Percentiles rank a stretch among this genome's conserved stretches.
Conservation (phyloP, 805 yeast genomes). For the Lachancea quebecensis region DNA sequence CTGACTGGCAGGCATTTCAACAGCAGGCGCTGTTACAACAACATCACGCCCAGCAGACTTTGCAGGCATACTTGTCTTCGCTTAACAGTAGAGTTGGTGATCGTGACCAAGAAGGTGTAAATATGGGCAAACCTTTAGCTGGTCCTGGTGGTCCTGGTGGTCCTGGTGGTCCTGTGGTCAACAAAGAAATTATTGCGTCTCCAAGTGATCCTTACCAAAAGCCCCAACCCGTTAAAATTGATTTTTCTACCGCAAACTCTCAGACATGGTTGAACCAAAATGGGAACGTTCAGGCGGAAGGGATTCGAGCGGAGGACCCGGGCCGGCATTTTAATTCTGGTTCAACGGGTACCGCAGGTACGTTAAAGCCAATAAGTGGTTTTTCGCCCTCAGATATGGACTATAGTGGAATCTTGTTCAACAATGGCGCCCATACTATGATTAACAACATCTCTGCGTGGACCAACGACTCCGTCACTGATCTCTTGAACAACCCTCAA, state of each 20-base stretch:
- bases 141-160: no score
- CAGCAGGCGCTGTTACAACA: conserved; percentile 31
- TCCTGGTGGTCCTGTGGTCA: no score
- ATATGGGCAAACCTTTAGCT: neutral
- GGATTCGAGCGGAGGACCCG: no score
- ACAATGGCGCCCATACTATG: conserved; percentile 48
- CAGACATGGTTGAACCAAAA: no score
- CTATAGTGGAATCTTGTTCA: conserved; percentile 21
- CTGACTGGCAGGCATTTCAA: conserved; percentile 30
- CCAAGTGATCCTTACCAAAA: no score
- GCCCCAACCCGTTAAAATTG: no score
- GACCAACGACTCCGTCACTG: conserved; percentile 36
- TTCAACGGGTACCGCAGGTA: no score
- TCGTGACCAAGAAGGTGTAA: neutral
- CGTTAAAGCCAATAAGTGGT: neutral
- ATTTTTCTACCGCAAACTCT: no score
- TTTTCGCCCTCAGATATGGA: neutral
- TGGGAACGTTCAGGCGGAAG: no score
- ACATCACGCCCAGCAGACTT: conserved; percentile 30
- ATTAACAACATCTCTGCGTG: conserved; percentile 54
- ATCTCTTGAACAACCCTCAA: conserved; percentile 11
- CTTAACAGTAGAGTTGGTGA: conserved; percentile 10
- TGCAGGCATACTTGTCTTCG: conserved; percentile 29
- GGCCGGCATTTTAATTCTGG: no score
- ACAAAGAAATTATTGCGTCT: no score